Evolutionary conservation across 148 eudicot genomes (phyloP), one percentile per base, ranked within the genome.

Genomic region (Rhododendron molle): DNA sequence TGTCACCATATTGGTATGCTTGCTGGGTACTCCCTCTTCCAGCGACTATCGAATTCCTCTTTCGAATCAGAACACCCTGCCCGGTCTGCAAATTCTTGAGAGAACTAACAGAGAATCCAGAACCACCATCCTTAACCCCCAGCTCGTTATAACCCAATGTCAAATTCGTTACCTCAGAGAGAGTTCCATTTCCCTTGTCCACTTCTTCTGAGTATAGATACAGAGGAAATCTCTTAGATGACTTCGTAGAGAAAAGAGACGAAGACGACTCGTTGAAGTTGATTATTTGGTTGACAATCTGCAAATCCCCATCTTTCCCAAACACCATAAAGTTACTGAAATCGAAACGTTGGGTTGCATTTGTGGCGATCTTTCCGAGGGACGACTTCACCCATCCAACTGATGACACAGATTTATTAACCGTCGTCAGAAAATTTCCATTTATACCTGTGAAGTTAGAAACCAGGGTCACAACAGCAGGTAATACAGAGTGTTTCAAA

Each of bases 381-480:
- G 99, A 96, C 1, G 98, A 93, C 50, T 78, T 76, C 49, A 96
- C 93, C 97, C 97, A 93, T 36, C 98, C 98, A 1, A 46, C 77
- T 5, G 95, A 91, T 8, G 83, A 9, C 36, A 96, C 86, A 8
- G 88, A 87, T 88, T 97, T 83, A 40, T 81, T 89, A 23, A 86
- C 93, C 40, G 82, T 89, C 5, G 92, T 91, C 13, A 84, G 65
- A 81, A 95, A 95, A 0, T 74, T 83, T 28, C 99, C 99, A 80
- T 95, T 86, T 78, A 91, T 83, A 47, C 96, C 97, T 4, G 88
- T 89, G 15, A 92, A 93, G 78, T 89, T 89, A 5, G 90, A 88
- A 44, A 44, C 80, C 23, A 85, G 76, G 38, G 86, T 85, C 21
- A 86, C 14, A 10, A 60, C 56, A 20, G 88, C 81, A 36, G 93